Percentiles rank a stretch among this genome's conserved stretches.
phyloP scores from a whole-genome alignment of 257 asterid species.

The Solanum okadae region DNA sequence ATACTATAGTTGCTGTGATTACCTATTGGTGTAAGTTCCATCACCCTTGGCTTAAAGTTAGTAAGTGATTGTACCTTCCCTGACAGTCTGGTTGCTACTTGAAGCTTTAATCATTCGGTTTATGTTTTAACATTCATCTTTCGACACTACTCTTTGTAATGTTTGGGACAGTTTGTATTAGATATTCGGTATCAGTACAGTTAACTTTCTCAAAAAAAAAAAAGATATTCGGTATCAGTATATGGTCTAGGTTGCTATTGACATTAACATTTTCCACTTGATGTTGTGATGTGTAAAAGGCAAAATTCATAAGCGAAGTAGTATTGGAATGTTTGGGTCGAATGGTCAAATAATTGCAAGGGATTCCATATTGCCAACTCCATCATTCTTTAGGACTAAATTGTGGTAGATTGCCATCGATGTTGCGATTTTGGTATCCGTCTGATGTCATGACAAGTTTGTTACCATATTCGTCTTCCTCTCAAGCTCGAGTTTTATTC shows the following conservation, averaged over 20 bases:
- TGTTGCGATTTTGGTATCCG: neutral
- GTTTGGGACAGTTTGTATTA: neutral
- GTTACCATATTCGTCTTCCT: neutral
- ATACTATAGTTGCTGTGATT: constrained; percentile 73
- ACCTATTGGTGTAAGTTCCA: constrained; percentile 83
- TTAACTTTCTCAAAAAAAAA: too few relatives aligned
- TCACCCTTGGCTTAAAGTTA: constrained; percentile 2
- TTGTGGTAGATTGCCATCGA: neutral
- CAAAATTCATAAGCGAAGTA: neutral
- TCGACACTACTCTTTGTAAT: neutral
- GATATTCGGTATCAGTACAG: neutral
- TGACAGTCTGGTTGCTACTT: neutral
- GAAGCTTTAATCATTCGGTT: neutral
- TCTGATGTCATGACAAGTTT: neutral
- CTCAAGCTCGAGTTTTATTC: neutral
- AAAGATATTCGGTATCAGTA: neutral
- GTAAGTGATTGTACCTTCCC: neutral
- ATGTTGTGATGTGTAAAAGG: neutral
- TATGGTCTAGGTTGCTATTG: neutral
- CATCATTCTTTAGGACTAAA: neutral
- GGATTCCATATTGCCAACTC: neutral
- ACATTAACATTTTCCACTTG: neutral
- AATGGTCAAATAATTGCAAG: neutral
- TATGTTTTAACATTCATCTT: neutral
- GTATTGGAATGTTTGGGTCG: neutral